These are phyloP conservation scores for Capronia coronata DNA, from an alignment of 2,329 filamentous ascomycete genomes.

Conservation along the genomic window DNA sequence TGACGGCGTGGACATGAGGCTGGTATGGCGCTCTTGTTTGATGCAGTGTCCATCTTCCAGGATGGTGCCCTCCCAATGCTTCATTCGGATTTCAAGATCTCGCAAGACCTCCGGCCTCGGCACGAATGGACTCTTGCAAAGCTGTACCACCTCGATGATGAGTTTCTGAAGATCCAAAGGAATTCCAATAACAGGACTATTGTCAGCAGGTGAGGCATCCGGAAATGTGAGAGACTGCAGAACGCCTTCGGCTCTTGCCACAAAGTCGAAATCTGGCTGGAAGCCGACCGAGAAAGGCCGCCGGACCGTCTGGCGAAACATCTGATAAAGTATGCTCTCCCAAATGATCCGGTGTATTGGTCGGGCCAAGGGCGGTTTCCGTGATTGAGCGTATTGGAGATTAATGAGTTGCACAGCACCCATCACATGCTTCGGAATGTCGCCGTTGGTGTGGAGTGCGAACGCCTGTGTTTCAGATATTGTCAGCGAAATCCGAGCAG, in stretches of 20 bases:
- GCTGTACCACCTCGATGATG: constrained; percentile 18
- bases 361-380: constrained; percentile 9
- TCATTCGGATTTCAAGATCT: constrained; percentile 6
- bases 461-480: constrained; percentile 4
- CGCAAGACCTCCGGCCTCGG: neutral
- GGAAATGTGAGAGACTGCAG: constrained; percentile 14
- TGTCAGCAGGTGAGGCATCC: constrained; percentile 13
- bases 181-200: constrained; percentile 21
- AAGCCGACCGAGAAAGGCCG: constrained; percentile 15
- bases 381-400: constrained; percentile 14
- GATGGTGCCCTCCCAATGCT: constrained; percentile 14
- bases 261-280: constrained; percentile 20
- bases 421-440: constrained; percentile 15
- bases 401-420: constrained; percentile 20
- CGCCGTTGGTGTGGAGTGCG: constrained; percentile 10
- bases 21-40: neutral
- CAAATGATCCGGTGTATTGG: constrained; percentile 20
- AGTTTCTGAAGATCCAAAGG: constrained; percentile 15
- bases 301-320: constrained; percentile 17
- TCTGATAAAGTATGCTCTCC: constrained; percentile 20
- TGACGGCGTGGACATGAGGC: neutral
- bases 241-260: constrained; percentile 5
- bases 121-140: constrained; percentile 9
- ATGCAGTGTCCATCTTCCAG: constrained; percentile 11
- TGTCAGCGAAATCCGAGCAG: constrained; percentile 1